These are phyloP conservation scores for Aegilops longissima DNA, from an alignment of 176 grass and related monocot species.

Conservation along the genomic window DNA sequence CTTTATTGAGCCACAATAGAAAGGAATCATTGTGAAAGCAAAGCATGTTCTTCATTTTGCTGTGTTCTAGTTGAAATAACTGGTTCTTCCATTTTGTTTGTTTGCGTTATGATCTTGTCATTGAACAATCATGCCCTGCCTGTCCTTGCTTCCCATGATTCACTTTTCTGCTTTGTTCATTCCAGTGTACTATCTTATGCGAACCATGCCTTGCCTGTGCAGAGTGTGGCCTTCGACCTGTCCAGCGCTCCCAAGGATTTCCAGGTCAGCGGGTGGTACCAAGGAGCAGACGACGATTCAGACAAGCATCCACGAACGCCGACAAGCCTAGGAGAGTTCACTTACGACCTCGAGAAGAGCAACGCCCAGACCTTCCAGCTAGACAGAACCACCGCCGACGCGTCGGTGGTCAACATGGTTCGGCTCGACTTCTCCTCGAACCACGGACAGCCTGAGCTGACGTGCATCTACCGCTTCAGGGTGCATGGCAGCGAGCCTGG, in stretches of 20 bases:
- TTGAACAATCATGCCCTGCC: neutral
- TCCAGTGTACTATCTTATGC: neutral
- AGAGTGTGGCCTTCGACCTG: constrained; percentile 86
- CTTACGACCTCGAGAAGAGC: constrained; percentile 65
- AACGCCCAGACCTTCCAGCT: constrained; percentile 81
- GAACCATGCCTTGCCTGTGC: constrained; percentile 25
- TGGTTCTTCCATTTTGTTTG: neutral
- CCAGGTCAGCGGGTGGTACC: constrained; percentile 61
- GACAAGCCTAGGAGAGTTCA: constrained; percentile 50
- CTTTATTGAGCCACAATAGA: neutral
- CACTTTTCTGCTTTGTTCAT: neutral
- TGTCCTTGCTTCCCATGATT: neutral
- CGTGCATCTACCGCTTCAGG: constrained; percentile 94
- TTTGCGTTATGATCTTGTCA: neutral
- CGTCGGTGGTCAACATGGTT: constrained; percentile 50
- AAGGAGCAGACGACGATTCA: constrained; percentile 39
- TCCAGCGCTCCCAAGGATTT: constrained; percentile 86
- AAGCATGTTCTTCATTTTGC: neutral
- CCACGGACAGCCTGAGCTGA: constrained; percentile 59
- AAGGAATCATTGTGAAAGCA: neutral
- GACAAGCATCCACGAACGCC: constrained; percentile 10
- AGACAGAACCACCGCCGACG: constrained; percentile 3
- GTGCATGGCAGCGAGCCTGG: constrained; percentile 73
- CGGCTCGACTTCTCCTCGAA: constrained; percentile 69
- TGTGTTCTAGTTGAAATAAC: neutral